Conservation (phyloP, 176 grass and related monocot genomes). For the Bolboschoenus planiculmis region DNA sequence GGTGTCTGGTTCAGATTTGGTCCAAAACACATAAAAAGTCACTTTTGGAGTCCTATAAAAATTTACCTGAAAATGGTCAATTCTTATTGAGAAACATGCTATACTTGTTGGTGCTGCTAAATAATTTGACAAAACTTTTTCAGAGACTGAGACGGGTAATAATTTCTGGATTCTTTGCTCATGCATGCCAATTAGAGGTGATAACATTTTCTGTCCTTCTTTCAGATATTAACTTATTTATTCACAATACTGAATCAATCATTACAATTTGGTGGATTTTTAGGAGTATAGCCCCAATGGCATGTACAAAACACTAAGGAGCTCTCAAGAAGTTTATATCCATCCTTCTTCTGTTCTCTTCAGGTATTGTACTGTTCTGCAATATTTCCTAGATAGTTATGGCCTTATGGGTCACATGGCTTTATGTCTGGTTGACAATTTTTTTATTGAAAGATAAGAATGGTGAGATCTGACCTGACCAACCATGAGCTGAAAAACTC, state of each 20-base stretch:
- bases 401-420: background rate
- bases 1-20: background rate
- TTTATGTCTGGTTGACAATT: background rate
- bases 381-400: background rate
- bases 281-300: conserved; percentile 91
- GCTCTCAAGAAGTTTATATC: conserved; percentile 92
- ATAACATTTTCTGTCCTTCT: background rate
- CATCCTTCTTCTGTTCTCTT: conserved; percentile 98
- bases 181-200: conserved; percentile 88
- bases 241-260: background rate
- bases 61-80: background rate
- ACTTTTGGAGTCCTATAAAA: background rate
- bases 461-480: background rate
- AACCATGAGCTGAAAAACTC: background rate
- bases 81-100: background rate
- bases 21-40: background rate
- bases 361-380: conserved; percentile 41
- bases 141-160: conserved; percentile 80
- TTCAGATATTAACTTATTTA: background rate
- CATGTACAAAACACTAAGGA: conserved; percentile 86
- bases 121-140: conserved; percentile 9
- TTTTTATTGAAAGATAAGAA: background rate
- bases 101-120: background rate
- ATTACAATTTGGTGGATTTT: background rate
- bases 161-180: conserved; percentile 80